Conservation (phyloP, 495 filamentous ascomycete genomes). For the Cudoniella acicularis region DNA sequence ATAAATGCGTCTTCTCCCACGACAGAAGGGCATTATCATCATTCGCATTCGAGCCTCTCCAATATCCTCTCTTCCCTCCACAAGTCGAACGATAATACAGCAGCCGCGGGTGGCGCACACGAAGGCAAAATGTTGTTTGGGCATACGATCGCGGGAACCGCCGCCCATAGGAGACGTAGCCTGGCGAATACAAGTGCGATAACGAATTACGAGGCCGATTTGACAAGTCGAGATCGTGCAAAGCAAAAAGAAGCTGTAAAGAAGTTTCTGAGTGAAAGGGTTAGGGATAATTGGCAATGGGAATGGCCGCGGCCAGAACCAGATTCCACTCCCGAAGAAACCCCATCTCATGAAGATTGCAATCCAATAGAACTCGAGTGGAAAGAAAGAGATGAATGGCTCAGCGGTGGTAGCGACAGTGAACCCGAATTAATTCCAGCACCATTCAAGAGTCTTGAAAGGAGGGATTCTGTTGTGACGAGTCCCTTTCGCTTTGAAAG, state of each 20-base stretch:
- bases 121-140: slow-evolving; percentile 20
- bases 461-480: slow-evolving; percentile 1
- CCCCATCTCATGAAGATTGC: background rate
- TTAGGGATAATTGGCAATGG: slow-evolving; percentile 55
- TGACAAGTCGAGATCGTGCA: slow-evolving; percentile 49
- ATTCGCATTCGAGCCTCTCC: background rate
- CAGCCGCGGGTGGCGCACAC: background rate
- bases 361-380: slow-evolving; percentile 11
- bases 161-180: slow-evolving; percentile 19
- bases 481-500: slow-evolving; percentile 60
- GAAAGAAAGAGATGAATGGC: slow-evolving; percentile 28
- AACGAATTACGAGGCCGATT: slow-evolving; percentile 47
- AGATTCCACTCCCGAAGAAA: slow-evolving; percentile 1
- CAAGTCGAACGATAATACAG: slow-evolving; percentile 3
- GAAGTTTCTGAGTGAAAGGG: slow-evolving; percentile 45
- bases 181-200: slow-evolving; percentile 23
- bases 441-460: background rate
- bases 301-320: slow-evolving; percentile 23
- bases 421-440: background rate
- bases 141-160: background rate
- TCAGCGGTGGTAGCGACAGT: slow-evolving; percentile 18
- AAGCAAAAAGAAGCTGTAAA: slow-evolving; percentile 52
- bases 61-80: background rate
- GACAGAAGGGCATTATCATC: background rate
- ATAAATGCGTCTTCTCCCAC: background rate